These are phyloP conservation scores for Pneumocystis wakefieldiae DNA, from an alignment of 1,139 yeast genomes.

Conservation along the genomic window DNA sequence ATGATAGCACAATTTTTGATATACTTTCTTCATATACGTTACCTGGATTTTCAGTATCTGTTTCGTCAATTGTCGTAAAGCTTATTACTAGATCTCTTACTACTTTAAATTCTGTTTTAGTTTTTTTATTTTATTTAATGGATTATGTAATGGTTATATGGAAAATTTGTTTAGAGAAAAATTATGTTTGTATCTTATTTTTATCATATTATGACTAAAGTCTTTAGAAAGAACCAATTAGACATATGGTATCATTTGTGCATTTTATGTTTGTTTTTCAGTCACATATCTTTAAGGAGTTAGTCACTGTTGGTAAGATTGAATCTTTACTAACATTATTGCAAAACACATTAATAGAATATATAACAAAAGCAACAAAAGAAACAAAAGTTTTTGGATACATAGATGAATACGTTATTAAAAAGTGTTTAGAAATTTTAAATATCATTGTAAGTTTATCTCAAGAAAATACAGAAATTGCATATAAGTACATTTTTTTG, in stretches of 20 bases:
- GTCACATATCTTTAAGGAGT: background rate
- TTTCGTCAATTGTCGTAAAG: background rate
- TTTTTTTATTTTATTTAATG: background rate
- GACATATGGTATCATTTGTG: background rate
- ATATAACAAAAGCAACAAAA: background rate
- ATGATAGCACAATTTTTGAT: background rate
- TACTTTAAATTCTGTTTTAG: background rate
- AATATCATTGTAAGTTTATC: background rate
- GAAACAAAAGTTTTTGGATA: background rate
- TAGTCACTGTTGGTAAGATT: background rate
- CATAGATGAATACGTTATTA: background rate
- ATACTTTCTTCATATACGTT: background rate
- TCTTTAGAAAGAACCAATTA: background rate
- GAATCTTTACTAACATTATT: background rate
- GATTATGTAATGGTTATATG: background rate
- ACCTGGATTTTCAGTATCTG: background rate
- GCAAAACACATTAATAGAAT: background rate
- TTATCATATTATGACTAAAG: background rate
- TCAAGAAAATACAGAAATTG: background rate
- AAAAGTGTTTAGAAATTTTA: background rate
- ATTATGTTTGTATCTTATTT: background rate
- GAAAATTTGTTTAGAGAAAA: background rate
- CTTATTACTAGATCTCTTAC: background rate
- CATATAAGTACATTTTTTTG: background rate
- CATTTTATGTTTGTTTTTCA: background rate